Evolutionary conservation across 805 yeast species (phyloP), one percentile per base, ranked within the genome.

Genomic region (Zygosaccharomyces siamensis): DNA sequence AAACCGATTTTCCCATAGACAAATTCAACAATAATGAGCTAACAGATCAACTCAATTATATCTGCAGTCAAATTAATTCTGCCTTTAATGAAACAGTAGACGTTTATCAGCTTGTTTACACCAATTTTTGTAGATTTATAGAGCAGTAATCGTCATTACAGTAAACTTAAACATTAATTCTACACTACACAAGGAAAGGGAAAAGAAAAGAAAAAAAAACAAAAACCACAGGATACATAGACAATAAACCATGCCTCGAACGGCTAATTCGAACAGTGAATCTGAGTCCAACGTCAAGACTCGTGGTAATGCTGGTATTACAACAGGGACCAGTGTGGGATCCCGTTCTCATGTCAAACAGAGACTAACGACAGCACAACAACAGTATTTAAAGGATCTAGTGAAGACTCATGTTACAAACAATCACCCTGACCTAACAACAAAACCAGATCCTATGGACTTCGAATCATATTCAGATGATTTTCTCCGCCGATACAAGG

Each of bases 401-500:
- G 69, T 83, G 4, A 73, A 79, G n/a, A 80, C 79, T 51, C 88
- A 86, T 63, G 80, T 86, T 36, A 77, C 84, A 55, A 78, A 86
- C 21, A 86, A 86, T 58, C 90, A 89, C 2, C 90, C 90, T 1
- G 70, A 76, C 36, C 83, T 83, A 54, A 60, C 61, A 28, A 74
- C 76, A 0, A 66, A 68, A 7, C 66, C 71, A 1, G 78, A 81
- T 47, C 85, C 89, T 1, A 59, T 86, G 49, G 93, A 89, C 65
- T 89, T 90, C 59, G 79, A 75, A 37, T 64, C 75, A 1, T 75
- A 86, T 50, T 79, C 88, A 3, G 78, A 78, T 38, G 75, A 72
- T 0, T 75, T 81, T n/a, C 72, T 92, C 43, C 76, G 93, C 48
- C 79, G 76, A 46, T 93, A 92, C 72, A 76, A 82, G 54, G 76